Evolutionary conservation across 192 early-diverging fungal genomes (phyloP), one percentile per base, ranked within the genome.

Genomic region (Podila epicladia): DNA sequence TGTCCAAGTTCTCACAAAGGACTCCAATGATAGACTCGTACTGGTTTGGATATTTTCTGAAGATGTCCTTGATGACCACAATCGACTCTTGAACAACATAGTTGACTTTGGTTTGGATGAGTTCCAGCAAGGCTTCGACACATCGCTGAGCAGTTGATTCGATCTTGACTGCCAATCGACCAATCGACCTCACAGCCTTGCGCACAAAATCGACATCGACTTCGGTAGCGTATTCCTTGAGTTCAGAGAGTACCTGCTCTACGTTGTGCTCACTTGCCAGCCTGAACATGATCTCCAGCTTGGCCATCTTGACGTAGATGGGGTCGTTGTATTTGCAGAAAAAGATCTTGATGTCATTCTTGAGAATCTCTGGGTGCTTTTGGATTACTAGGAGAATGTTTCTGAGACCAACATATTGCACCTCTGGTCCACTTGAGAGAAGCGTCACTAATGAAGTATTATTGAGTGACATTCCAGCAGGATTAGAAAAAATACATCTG

Each of bases 281-380:
- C 70, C 94, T 89, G 75, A 97, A 91, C 74, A 99, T 95, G 62
- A 98, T 95, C 71, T 98, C 97, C 13, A 99, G 91, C 84, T 99
- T 99, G 41, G 96, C 94, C 75, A 98, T 86, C 75, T 99, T 99
- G 64, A 99, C 97, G 83, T 98, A 98, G 74, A 97, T 97, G 12
- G 98, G 97, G 82, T 99, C 98, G 82, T 97, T 95, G 87, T 98
- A 99, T 82, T 99, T 99, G 91, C 97, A 98, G 78, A 98, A 99
- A 84, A 99, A 99, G n/a, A 96, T 95, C 67, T 96, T 96, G 79
- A 98, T 91, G 82, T 99, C 96, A 67, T 94, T 94, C 62, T 92
- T 92, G 60, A 99, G 86, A 26, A 98, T 88, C 12, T 95, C 94
- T 4, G 97, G 97, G 73, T 94, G 90, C 67, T 90, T 86, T 84